A percentile compares a stretch with the other conserved stretches of the same genome.
These are phyloP conservation scores for Ogataea minuta DNA, from an alignment of 805 yeast genomes.

Conservation along the genomic window DNA sequence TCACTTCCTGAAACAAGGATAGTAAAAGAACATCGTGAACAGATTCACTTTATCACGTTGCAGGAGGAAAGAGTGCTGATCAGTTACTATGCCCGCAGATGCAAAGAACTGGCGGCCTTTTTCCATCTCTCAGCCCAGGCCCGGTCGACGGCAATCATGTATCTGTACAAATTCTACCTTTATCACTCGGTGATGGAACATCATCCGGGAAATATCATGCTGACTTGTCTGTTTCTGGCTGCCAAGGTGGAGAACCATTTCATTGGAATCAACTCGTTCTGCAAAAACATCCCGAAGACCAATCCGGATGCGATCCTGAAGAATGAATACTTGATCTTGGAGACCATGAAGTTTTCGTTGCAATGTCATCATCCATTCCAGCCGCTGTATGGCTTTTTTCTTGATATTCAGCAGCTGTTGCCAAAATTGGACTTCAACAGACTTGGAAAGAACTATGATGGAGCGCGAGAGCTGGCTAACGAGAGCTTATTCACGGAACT, in stretches of 20 bases:
- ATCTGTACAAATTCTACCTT: constrained; percentile 76
- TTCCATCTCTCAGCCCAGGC: constrained; percentile 88
- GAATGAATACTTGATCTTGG: constrained; percentile 75
- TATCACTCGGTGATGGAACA: constrained; percentile 80
- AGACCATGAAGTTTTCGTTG: constrained; percentile 73
- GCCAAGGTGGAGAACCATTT: constrained; percentile 92
- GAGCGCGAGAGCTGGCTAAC: constrained; percentile 61
- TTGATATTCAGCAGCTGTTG: constrained; percentile 73
- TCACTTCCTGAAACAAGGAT: constrained; percentile 19
- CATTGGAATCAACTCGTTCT: constrained; percentile 78
- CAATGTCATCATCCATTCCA: constrained; percentile 85
- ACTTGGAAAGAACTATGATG: constrained; percentile 68
- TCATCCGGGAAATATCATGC: constrained; percentile 80
- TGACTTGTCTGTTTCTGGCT: constrained; percentile 83
- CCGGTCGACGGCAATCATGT: constrained; percentile 80
- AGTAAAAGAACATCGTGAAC: constrained; percentile 19
- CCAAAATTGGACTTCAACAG: constrained; percentile 50
- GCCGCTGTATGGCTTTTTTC: constrained; percentile 91
- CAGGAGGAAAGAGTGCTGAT: constrained; percentile 74
- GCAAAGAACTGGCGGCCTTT: constrained; percentile 65
- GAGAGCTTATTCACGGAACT: constrained; percentile 77
- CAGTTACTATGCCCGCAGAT: constrained; percentile 67
- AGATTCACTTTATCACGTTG: constrained; percentile 46
- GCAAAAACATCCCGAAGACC: constrained; percentile 65
- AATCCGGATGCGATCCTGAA: constrained; percentile 66